Conservation (phyloP, 768 basidiomycete genomes). For the Paxillus rubicundulus region DNA sequence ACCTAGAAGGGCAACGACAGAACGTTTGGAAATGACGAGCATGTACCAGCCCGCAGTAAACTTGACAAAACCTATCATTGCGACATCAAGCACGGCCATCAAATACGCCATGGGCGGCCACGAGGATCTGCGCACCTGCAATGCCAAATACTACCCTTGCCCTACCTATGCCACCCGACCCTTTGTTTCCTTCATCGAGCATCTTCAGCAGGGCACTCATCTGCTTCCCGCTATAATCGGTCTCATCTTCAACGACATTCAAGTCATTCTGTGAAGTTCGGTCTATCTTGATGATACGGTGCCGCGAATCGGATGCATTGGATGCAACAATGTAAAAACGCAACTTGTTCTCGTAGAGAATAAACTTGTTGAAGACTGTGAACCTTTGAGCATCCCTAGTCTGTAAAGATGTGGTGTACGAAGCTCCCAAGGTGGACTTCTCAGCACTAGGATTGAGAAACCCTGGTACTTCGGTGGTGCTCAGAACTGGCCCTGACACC, state of each 20-base stretch:
- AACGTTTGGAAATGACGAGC: conserved; percentile 85
- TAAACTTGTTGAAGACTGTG: conserved; percentile 68
- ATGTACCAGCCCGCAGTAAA: conserved; percentile 98
- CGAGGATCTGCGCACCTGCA: conserved; percentile 51
- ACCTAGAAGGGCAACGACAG: conserved; percentile 89
- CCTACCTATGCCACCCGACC: conserved; percentile 81
- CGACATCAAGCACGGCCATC: background rate
- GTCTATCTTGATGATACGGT: conserved; percentile 93
- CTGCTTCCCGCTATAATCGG: conserved; percentile 84
- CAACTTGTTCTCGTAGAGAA: conserved; percentile 88
- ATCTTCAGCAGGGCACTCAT: conserved; percentile 91
- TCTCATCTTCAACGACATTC: conserved; percentile 80
- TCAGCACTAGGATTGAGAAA: background rate
- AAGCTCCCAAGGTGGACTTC: background rate
- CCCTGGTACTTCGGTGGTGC: background rate
- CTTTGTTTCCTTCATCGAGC: conserved; percentile 93
- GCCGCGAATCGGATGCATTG: conserved; percentile 82
- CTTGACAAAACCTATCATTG: conserved; percentile 69
- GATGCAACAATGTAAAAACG: conserved; percentile 93
- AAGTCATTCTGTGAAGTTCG: conserved; percentile 76
- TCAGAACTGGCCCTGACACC: background rate
- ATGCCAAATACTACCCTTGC: conserved; percentile 79
- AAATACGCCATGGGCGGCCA: no score
- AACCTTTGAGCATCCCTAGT: background rate
- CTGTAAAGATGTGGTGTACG: background rate